Percentiles rank a stretch among this genome's conserved stretches.
These are phyloP conservation scores for Fusarium sterilihyphosum DNA, from an alignment of 2,329 filamentous ascomycete genomes.

Conservation along the genomic window DNA sequence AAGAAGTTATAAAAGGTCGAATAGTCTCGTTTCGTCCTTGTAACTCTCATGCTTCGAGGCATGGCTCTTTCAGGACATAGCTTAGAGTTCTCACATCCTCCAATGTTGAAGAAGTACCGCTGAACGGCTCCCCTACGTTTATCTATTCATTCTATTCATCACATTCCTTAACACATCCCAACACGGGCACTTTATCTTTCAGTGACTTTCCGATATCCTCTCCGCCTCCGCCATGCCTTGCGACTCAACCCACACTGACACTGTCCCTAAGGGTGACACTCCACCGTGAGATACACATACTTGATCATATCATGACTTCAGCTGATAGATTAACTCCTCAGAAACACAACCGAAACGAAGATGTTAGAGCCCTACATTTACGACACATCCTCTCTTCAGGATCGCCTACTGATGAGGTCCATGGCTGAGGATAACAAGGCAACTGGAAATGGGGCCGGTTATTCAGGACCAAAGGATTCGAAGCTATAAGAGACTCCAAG, in stretches of 20 bases:
- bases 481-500: background rate
- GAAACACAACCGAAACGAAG: background rate
- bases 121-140: background rate
- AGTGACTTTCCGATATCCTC: background rate
- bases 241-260: background rate
- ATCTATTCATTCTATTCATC: background rate
- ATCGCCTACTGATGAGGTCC: constrained; percentile 8
- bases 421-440: background rate
- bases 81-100: background rate
- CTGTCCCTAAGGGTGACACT: background rate
- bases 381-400: constrained; percentile 4
- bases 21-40: background rate
- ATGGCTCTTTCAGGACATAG: background rate
- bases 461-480: background rate
- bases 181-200: background rate
- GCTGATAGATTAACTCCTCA: background rate
- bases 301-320: background rate
- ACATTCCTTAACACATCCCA: background rate
- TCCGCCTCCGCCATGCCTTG: background rate
- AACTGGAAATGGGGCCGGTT: background rate
- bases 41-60: background rate
- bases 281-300: background rate
- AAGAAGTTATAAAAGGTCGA: background rate
- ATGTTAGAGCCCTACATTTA: constrained; percentile 6
- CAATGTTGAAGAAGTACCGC: background rate